Conservation (phyloP, 495 filamentous ascomycete genomes). For the Aspergillus mulundensis region DNA sequence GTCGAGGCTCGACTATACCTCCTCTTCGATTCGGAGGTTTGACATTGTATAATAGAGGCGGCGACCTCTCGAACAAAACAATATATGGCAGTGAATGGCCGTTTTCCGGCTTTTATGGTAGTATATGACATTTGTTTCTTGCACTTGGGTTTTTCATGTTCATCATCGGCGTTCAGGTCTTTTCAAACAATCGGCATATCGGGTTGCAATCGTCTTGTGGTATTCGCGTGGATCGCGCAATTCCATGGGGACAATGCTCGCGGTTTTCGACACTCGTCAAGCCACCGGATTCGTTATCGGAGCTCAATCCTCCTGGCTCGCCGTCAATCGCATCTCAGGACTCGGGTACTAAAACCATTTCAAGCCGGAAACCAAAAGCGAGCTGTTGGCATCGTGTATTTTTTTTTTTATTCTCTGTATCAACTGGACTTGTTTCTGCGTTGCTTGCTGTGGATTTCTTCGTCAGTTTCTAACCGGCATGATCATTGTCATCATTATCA, state of each 20-base stretch:
- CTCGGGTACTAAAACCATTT: neutral
- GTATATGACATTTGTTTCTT: slow-evolving; percentile 23
- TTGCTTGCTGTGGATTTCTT: slow-evolving; percentile 17
- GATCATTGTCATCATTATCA: slow-evolving; percentile 22
- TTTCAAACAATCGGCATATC: slow-evolving; percentile 23
- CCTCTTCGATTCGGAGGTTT: slow-evolving; percentile 5
- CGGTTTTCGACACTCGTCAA: slow-evolving; percentile 3
- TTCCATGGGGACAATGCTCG: slow-evolving; percentile 12
- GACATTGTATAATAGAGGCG: slow-evolving; percentile 24
- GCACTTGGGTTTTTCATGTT: slow-evolving; percentile 24
- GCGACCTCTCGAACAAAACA: slow-evolving; percentile 13
- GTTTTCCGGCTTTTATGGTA: slow-evolving; percentile 22
- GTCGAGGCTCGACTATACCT: slow-evolving; percentile 6
- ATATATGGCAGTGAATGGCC: slow-evolving; percentile 18
- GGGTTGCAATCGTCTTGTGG: slow-evolving; percentile 23
- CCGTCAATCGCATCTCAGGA: neutral
- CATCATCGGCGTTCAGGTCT: slow-evolving; percentile 34
- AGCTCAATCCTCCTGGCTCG: neutral
- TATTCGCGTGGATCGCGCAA: slow-evolving; percentile 26
- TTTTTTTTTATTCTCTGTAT: slow-evolving; percentile 2
- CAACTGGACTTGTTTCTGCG: slow-evolving; percentile 8
- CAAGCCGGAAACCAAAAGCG: neutral
- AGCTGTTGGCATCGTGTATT: slow-evolving; percentile 11
- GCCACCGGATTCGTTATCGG: neutral
- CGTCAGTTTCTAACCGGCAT: slow-evolving; percentile 22